A percentile compares a stretch with the other conserved stretches of the same genome.
Evolutionary conservation across 306 rosid genomes (phyloP).

Genomic region (Citrullus colocynthis): DNA sequence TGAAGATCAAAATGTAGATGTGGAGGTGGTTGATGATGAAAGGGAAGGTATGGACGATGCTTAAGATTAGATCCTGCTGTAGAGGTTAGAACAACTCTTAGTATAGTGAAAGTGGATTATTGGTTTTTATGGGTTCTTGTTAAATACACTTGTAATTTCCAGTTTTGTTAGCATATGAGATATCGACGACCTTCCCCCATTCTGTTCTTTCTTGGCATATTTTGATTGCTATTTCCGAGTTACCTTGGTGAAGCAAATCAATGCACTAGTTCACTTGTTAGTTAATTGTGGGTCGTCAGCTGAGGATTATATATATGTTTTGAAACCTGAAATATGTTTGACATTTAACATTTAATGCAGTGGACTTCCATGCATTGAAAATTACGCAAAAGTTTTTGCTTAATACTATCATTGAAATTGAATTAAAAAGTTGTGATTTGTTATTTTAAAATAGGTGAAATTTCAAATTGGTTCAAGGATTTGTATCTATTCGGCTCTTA

Average conservation of each 20-base stretch:
- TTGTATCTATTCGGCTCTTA: no score
- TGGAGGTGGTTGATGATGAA: slow-evolving; percentile 41
- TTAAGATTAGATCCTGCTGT: background rate
- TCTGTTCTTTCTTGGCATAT: background rate
- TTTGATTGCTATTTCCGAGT: background rate
- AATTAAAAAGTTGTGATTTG: background rate
- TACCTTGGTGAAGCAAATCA: background rate
- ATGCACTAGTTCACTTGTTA: background rate
- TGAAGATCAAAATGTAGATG: slow-evolving; percentile 45
- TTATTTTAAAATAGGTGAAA: background rate
- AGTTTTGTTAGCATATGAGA: background rate
- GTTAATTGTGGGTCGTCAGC: no score
- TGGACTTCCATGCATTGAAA: no score
- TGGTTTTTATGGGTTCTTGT: background rate
- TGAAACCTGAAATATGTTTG: no score
- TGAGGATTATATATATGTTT: no score
- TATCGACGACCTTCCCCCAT: background rate
- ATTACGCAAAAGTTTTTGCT: no score
- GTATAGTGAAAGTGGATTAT: background rate
- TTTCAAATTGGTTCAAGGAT: no score
- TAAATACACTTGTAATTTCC: background rate
- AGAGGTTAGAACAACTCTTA: background rate
- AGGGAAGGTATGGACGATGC: slow-evolving; percentile 18
- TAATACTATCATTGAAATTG: no score
- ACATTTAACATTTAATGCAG: no score